These are phyloP conservation scores for Xylariaceae sp. DNA, from an alignment of 2,329 filamentous ascomycete species.

Conservation along the genomic window DNA sequence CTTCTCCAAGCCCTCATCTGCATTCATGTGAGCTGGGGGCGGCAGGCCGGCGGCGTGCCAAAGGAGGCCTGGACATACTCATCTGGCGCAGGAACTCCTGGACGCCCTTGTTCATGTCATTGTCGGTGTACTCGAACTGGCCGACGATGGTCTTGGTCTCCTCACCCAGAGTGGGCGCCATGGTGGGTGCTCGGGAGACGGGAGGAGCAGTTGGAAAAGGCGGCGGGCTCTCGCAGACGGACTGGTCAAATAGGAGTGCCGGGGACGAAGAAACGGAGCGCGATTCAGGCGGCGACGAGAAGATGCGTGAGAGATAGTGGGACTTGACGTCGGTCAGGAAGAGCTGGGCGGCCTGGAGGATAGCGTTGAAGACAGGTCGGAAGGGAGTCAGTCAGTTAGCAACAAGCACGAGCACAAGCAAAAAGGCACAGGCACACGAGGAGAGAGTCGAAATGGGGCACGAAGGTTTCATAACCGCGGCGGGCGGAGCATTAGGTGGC, in stretches of 20 bases:
- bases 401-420: too few species aligned
- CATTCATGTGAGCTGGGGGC: constrained; percentile 9
- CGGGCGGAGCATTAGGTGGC: not conserved
- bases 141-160: constrained; percentile 74
- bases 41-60: not conserved
- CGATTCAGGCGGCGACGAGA: constrained; percentile 27
- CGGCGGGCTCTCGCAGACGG: constrained; percentile 46
- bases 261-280: constrained; percentile 34
- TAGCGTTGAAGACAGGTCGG: constrained; percentile 12
- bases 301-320: constrained; percentile 29
- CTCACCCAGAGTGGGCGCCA: constrained; percentile 46
- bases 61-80: constrained; percentile 43
- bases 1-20: constrained; percentile 73
- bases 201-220: constrained; percentile 48
- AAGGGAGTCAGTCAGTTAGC: constrained; percentile 17
- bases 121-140: constrained; percentile 77
- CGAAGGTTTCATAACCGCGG: constrained; percentile 6
- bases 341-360: constrained; percentile 47
- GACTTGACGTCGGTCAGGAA: constrained; percentile 43
- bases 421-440: too few species aligned
- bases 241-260: constrained; percentile 32
- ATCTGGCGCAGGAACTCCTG: constrained; percentile 82
- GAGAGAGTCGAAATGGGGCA: constrained; percentile 13
- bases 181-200: constrained; percentile 48
- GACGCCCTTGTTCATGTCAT: constrained; percentile 72